Conservation (phyloP, 2,329 filamentous ascomycete genomes). For the Tolypocladium sp. region DNA sequence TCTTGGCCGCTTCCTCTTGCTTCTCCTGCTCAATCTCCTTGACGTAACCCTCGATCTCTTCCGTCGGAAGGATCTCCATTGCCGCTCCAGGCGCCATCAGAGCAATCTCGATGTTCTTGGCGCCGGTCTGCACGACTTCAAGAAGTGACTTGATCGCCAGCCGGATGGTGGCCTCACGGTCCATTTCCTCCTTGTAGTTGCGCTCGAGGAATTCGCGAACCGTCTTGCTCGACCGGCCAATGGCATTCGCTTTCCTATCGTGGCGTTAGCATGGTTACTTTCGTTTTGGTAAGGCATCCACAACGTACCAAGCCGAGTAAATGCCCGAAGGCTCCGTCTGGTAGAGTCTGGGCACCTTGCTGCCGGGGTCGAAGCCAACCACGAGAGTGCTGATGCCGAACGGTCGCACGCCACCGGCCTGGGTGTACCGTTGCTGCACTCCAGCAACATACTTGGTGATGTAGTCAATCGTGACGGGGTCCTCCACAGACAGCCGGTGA, state of each 20-base stretch:
- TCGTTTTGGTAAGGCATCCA: background rate
- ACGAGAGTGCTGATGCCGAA: constrained; percentile 98
- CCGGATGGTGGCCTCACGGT: constrained; percentile 90
- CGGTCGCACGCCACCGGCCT: constrained; percentile 95
- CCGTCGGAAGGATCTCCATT: constrained; percentile 87
- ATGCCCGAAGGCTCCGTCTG: constrained; percentile 99
- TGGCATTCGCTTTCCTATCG: constrained; percentile 94
- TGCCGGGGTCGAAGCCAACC: constrained; percentile 95
- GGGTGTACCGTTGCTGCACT: constrained; percentile 97
- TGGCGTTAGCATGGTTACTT: background rate
- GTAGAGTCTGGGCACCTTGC: constrained; percentile 81
- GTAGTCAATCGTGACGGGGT: constrained; percentile 96
- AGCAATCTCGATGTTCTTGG: constrained; percentile 99
- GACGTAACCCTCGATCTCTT: constrained; percentile 94
- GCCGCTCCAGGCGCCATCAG: constrained; percentile 90
- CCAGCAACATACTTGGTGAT: constrained; percentile 98
- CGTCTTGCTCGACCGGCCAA: constrained; percentile 96
- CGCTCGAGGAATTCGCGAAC: constrained; percentile 97
- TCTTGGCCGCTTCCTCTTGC: constrained; percentile 95
- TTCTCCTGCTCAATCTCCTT: constrained; percentile 99
- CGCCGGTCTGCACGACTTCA: constrained; percentile 96
- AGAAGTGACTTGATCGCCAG: constrained; percentile 96
- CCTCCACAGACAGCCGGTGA: constrained; percentile 92
- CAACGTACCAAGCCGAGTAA: constrained; percentile 87
- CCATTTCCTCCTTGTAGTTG: constrained; percentile 98